Evolutionary conservation across 1,139 yeast species (phyloP), one percentile per base, ranked within the genome.

Genomic region (Blastobotrys indianensis): DNA sequence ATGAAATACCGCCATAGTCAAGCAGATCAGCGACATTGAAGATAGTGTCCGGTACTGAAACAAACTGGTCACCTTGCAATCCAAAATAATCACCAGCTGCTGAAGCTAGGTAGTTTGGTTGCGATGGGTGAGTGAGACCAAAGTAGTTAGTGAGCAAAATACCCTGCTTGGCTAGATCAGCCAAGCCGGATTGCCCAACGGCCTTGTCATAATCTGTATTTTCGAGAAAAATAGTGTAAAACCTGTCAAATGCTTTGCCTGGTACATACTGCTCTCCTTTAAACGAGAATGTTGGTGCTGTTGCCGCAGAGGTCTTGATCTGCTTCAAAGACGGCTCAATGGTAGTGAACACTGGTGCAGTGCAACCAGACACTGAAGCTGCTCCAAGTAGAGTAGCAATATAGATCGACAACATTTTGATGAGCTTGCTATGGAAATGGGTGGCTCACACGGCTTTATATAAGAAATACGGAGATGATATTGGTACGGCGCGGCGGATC

Each of bases 141-240:
- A 74, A 73, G 65, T 74, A 73, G 66, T 74, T 74, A 58, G 64
- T 65, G 54, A 74, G 63, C 32, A 64, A 59, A 46, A 73, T 64
- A 55, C 77, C 79, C 42, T 70, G 59, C 53, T 63, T 49, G 17
- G 71, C 68, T 39, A 73, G 62, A 56, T 63, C 64, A 55, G 63
- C 61, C 54, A 74, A 60, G 41, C 69, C 70, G 6, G 65, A 59
- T 55, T 73, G 66, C 50, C 65, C 70, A 38, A 66, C 67, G 37
- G 77, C 77, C 57, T 74, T 74, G 57, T 69, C 73, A 56, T 59
- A 73, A 61, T 73, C 74, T 42, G 76, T 74, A 60, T 72, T 72
- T 61, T 73, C 77, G 52, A 74, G 65, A 69, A 74, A 74, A 51
- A 74, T 69, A 50, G 65, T 63, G 53, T 68, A 65, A 45, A 73